Percentiles rank a stretch among this genome's conserved stretches.
These are phyloP conservation scores for Rhododendron kiyosumense DNA, from an alignment of 148 eudicot species.

Conservation along the genomic window DNA sequence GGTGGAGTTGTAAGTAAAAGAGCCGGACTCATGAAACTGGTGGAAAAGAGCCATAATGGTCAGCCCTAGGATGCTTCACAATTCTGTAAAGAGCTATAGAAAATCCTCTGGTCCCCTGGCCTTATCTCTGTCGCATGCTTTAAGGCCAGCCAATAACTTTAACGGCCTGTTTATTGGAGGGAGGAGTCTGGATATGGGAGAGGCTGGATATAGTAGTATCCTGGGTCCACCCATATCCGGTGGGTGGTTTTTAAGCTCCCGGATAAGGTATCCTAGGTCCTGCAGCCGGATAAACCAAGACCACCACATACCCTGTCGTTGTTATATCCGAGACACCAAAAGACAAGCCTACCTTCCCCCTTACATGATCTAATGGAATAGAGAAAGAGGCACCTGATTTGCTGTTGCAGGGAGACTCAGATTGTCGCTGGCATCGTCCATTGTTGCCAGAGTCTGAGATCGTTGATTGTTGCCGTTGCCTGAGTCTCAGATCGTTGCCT, in stretches of 20 bases:
- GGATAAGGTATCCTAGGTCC: background rate
- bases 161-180: background rate
- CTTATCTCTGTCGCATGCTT: background rate
- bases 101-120: background rate
- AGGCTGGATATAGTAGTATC: background rate
- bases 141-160: background rate
- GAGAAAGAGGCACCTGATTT: background rate
- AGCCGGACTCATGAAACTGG: background rate
- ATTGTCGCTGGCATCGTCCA: background rate
- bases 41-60: background rate
- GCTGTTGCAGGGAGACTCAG: background rate
- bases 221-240: background rate
- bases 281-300: background rate
- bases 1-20: background rate
- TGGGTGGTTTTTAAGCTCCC: background rate
- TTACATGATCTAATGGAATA: background rate
- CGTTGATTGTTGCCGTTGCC: background rate
- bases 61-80: background rate
- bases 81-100: background rate
- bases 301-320: background rate
- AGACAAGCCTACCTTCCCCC: background rate
- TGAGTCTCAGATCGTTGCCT: background rate
- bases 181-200: background rate
- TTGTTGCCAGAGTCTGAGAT: background rate
- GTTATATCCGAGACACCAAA: background rate